Evolutionary conservation across 2,329 filamentous ascomycete genomes (phyloP), one percentile per base, ranked within the genome.

Genomic region (Penicillium olsonii): DNA sequence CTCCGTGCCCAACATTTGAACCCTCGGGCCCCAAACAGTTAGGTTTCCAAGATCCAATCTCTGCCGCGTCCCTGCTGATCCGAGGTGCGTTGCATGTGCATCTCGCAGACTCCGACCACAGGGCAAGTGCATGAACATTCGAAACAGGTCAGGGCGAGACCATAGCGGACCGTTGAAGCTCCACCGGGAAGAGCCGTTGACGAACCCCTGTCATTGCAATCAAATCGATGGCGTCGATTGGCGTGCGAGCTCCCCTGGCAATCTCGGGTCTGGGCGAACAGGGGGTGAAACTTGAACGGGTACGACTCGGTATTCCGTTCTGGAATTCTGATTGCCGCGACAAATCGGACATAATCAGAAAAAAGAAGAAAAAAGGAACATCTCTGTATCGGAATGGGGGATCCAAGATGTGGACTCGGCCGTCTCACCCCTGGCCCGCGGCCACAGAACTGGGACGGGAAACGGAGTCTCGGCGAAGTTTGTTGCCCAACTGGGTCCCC

Each of bases 101-200:
- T 29, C 26, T 11, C 12, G 19, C 12, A 8, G 19, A 22, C 22
- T 17, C 6, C 5, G 10, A 41, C 14, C 37, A 46, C 5, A 14
- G 17, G 17, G 31, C 12, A 27, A 12, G 17, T 19, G 19, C 37
- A 29, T 27, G 18, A 19, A 12, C 5, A 20, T 33, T 34, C n/a
- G 42, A 29, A 42, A 33, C 41, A 40, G 22, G 35, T 10, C 42
- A 50, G 27, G 35, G 33, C 42, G 48, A 52, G 48, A 53, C 37
- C 48, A 49, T 38, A 41, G 55, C 55, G 51, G 56, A 52, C 49
- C 55, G 54, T 53, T 52, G 17, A 19, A 47, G 39, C 48, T 45
- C 55, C 54, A 53, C 42, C 55, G 57, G 57, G 57, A 58, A 45
- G 55, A 57, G 49, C 57, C 54, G 54, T 42, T 26, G 3, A 26